These are phyloP conservation scores for Periconia sp. DNA, from an alignment of 2,329 filamentous ascomycete genomes.

Conservation along the genomic window DNA sequence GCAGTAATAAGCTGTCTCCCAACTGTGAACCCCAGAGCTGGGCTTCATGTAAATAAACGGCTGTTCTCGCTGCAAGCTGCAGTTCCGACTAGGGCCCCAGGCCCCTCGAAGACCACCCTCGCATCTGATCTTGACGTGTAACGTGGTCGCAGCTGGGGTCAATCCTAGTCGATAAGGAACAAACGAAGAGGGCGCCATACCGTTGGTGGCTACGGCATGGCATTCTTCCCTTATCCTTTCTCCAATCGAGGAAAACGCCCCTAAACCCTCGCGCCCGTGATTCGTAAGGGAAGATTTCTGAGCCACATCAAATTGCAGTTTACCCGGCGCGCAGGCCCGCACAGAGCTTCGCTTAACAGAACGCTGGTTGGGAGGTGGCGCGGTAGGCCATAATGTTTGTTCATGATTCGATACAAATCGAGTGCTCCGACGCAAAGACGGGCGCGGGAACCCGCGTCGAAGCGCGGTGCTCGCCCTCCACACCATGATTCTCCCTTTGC, in stretches of 20 bases:
- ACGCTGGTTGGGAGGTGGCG: slow-evolving; percentile 17
- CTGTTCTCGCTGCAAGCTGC: background rate
- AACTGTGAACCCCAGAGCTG: slow-evolving; percentile 10
- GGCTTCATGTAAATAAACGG: slow-evolving; percentile 22
- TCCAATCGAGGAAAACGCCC: slow-evolving; percentile 26
- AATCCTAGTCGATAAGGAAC: too few relatives aligned
- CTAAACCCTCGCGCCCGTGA: slow-evolving; percentile 12
- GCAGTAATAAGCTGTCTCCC: background rate
- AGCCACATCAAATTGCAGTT: slow-evolving; percentile 21
- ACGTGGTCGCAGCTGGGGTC: too few relatives aligned
- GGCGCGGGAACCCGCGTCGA: slow-evolving; percentile 3
- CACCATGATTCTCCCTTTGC: background rate
- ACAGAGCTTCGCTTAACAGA: slow-evolving; percentile 29
- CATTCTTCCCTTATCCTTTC: slow-evolving; percentile 6
- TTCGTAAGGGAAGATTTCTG: slow-evolving; percentile 23
- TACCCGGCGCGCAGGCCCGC: slow-evolving; percentile 39
- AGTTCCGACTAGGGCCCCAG: too few relatives aligned
- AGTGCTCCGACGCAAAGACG: background rate
- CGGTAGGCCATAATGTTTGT: too few relatives aligned
- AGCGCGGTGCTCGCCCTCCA: background rate
- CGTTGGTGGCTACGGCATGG: slow-evolving; percentile 24
- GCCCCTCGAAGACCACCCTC: too few relatives aligned
- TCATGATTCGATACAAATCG: too few relatives aligned
- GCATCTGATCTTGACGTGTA: too few relatives aligned
- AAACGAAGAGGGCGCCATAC: slow-evolving; percentile 18